Conservation (phyloP, 1,139 yeast species). For the Blastobotrys elegans region DNA sequence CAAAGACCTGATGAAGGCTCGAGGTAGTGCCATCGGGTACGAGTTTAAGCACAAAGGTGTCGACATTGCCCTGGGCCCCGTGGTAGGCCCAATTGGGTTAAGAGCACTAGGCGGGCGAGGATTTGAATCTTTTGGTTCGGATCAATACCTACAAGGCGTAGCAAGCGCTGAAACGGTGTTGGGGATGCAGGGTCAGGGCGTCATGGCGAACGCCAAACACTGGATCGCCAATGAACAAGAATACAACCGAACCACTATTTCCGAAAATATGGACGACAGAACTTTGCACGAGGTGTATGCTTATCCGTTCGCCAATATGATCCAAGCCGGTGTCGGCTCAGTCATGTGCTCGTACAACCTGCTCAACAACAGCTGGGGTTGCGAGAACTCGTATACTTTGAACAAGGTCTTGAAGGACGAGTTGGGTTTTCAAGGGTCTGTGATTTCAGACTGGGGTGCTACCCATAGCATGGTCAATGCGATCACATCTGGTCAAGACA, state of each 20-base stretch:
- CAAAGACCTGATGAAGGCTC: conserved; percentile 44
- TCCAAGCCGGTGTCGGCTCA: conserved; percentile 57
- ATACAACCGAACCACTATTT: conserved; percentile 45
- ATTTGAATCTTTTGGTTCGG: conserved; percentile 65
- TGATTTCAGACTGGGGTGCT: conserved; percentile 64
- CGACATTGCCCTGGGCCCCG: conserved; percentile 59
- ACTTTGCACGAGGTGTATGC: conserved; percentile 59
- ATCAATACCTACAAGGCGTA: conserved; percentile 57
- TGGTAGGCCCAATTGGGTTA: conserved; percentile 58
- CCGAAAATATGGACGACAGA: conserved; percentile 53
- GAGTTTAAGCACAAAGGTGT: conserved; percentile 55
- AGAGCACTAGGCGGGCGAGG: conserved; percentile 62
- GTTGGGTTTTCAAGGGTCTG: conserved; percentile 63
- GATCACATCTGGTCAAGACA: conserved; percentile 57
- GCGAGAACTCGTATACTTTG: conserved; percentile 55
- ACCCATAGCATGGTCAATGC: conserved; percentile 55
- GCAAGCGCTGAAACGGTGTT: conserved; percentile 50
- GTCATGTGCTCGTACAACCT: conserved; percentile 60
- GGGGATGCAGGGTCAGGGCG: conserved; percentile 57
- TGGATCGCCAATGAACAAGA: conserved; percentile 62
- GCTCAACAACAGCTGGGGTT: conserved; percentile 55
- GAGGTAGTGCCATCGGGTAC: conserved; percentile 55
- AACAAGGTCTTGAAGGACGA: conserved; percentile 56
- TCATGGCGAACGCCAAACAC: conserved; percentile 52
- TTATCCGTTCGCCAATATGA: conserved; percentile 65